Evolutionary conservation across 2,329 filamentous ascomycete genomes (phyloP), one percentile per base, ranked within the genome.

Genomic region (Fusarium marasasianum): DNA sequence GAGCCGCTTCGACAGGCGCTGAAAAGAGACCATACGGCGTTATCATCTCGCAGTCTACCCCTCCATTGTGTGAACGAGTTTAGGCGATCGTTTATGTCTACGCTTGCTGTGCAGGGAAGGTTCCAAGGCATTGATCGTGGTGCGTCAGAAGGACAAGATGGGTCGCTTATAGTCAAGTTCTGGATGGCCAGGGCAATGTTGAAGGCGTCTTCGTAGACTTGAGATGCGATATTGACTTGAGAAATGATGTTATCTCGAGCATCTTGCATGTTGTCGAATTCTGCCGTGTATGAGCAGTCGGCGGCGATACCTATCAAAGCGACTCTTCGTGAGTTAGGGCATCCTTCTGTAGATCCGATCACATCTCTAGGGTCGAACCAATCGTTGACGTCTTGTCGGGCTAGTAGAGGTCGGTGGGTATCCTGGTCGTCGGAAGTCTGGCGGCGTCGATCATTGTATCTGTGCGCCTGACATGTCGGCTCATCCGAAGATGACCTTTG

Each of bases 251-350:
- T 94, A 58, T 87, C 79, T 56, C 91, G 87, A 8, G 91, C 89
- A 22, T 89, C 85, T 50, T 89, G 85, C 47, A 89, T 87, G 17
- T 87, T 88, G 59, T 88, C 87, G 81, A 97, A 96, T 11, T 87
- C 86, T 3, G 85, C 86, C 10, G 92, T 93, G 79, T 97, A 98
- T 11, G 90, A 92, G 84, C 95, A 98, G 81, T 98, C 95, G 1
- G 94, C 94, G 9, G 94, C 94, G 29, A 98, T 89, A n/a, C 95
- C 95, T n/a, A 98, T 89, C 47, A 97, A 86, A 2, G 95, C 95
- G 37, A 98, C 93, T 80, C 92, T 94, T 70, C 94, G 89, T 9
- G 93, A 93, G 3, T 87, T 90, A 12, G 94, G 94, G 79, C 95
- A 98, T 55, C 95, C 95, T 10, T 83, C 79, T 1, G 92, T 93